Evolutionary conservation across 139 green algal genomes (phyloP), one percentile per base, ranked within the genome.

Genomic region (Yamagishiella unicocca): DNA sequence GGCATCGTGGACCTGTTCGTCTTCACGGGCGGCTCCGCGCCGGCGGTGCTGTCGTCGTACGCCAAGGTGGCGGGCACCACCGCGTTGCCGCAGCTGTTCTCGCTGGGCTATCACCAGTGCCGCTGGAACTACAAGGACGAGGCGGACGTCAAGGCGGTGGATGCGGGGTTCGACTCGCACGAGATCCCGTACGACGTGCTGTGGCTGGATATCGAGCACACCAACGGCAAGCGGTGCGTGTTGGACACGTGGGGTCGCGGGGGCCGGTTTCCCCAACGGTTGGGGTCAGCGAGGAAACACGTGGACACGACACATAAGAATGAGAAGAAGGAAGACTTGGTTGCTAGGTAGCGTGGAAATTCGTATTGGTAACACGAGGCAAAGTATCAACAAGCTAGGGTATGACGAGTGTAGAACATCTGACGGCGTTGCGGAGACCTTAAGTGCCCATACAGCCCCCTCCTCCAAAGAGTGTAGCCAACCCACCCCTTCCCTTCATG

Each of bases 151-250:
- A 87, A 88, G 35, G 62, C 81, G 31, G 97, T 99, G 46, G 94
- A 99, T 87, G 92, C 90, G 6, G 94, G 93, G 33, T 99, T 99
- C 87, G 97, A 99, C 87, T 68, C 93, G 43, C 93, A 99, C 84
- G 94, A 94, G 81, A 99, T 99, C 45, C 98, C 98, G 5, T 99
- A 99, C 78, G 98, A 99, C 84, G 97, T 99, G 58, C 87, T 99
- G 55, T 99, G 98, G 98, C 96, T 99, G 43, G 98, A 99, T 93
- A 99, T 99, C 77, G 98, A 99, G 93, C 97, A 99, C 94, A 99
- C 98, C 45, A 94, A 99, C 87, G 97, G 96, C 83, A 99, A 99
- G 91, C 71, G 93, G 91, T 93, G 78, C n/a, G 58, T 83, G 81
- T 45, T 37, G 35, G 21, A 12, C 21, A 25, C 8, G 58, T 12